Conservation (phyloP, 768 basidiomycete species). For the Mycena maculata region DNA sequence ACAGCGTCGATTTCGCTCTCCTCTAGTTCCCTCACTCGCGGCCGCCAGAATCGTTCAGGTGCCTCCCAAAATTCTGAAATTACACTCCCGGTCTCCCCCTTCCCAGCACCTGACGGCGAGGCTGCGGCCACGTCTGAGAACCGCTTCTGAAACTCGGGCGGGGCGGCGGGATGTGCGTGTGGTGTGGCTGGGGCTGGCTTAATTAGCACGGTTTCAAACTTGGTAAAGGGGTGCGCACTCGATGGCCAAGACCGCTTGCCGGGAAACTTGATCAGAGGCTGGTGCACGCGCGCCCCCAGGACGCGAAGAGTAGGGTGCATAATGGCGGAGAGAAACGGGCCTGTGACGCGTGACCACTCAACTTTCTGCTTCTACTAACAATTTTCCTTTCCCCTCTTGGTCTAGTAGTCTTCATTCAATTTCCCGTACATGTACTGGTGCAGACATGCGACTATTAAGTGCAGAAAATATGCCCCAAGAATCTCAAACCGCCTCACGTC, state of each 20-base stretch:
- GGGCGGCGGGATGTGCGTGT: slow-evolving; percentile 75
- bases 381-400: too few relatives aligned
- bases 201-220: slow-evolving; percentile 14
- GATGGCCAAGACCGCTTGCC: slow-evolving; percentile 67
- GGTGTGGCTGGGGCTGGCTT: slow-evolving; percentile 50
- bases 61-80: slow-evolving; percentile 73
- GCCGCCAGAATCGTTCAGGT: slow-evolving; percentile 68
- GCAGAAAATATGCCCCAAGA: too few relatives aligned
- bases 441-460: too few relatives aligned
- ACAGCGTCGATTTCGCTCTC: slow-evolving; percentile 75
- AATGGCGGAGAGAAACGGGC: not conserved
- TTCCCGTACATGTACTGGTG: not conserved
- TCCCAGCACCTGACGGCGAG: slow-evolving; percentile 25
- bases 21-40: slow-evolving; percentile 59
- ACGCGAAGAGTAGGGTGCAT: slow-evolving; percentile 51
- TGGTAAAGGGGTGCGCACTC: slow-evolving; percentile 44
- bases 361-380: too few relatives aligned
- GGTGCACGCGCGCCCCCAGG: slow-evolving; percentile 57
- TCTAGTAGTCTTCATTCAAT: too few relatives aligned
- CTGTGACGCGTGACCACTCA: not conserved
- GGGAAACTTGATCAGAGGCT: slow-evolving; percentile 72
- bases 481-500: slow-evolving; percentile 79
- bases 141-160: slow-evolving; percentile 65
- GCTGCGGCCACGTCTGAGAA: slow-evolving; percentile 53
- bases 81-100: slow-evolving; percentile 21